phyloP scores from a whole-genome alignment of 345 rosid genomes.

The Pistacia atlantica region DNA sequence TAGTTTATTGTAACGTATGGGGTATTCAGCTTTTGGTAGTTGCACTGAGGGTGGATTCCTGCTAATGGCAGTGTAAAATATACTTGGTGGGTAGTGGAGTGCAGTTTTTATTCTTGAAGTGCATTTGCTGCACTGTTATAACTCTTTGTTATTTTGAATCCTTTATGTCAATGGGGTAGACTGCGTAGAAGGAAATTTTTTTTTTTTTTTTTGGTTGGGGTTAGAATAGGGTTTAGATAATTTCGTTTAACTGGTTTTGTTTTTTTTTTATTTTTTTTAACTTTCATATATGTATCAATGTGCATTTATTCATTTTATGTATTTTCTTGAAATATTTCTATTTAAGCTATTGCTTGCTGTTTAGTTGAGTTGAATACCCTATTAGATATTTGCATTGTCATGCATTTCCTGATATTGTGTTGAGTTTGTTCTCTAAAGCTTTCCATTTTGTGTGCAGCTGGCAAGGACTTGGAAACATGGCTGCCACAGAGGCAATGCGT shows the following conservation, averaged over 20 bases:
- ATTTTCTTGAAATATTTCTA: background rate
- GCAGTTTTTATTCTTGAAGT: background rate
- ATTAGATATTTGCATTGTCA: background rate
- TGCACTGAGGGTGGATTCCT: background rate
- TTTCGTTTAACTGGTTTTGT: background rate
- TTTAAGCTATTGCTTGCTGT: background rate
- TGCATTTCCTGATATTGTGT: background rate
- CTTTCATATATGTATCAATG: too few relatives aligned
- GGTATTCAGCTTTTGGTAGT: background rate
- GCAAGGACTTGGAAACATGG: conserved; percentile 96
- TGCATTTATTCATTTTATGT: background rate
- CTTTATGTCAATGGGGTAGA: background rate
- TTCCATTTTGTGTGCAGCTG: conserved; percentile 60
- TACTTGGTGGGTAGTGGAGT: background rate
- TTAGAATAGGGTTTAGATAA: background rate
- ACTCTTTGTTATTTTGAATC: background rate
- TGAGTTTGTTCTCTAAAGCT: background rate
- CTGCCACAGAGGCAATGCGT: conserved; percentile 96
- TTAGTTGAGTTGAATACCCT: background rate
- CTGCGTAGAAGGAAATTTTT: background rate
- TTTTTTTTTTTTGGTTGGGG: background rate
- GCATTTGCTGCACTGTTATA: background rate
- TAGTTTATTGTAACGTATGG: conserved; percentile 19
- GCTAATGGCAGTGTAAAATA: background rate
- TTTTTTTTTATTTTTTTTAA: background rate